Evolutionary conservation across 352 stramenopile genomes (phyloP).

Genomic region (Peronosclerospora sorghi): DNA sequence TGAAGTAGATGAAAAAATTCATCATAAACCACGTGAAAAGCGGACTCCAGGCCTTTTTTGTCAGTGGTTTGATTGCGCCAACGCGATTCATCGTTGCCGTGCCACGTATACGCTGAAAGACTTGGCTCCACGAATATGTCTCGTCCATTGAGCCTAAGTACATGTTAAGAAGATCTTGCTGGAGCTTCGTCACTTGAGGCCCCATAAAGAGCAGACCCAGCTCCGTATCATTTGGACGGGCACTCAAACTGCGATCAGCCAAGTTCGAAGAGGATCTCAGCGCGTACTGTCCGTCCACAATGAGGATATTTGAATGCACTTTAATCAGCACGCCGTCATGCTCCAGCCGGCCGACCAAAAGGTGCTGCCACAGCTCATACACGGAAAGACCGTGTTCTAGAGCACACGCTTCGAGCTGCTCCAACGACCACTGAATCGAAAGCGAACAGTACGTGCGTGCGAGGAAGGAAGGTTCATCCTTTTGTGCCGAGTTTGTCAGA

Average conservation of each 20-base stretch:
- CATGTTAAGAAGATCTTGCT: conserved; percentile 62
- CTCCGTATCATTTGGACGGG: conserved; percentile 58
- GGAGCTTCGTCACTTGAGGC: conserved; percentile 26
- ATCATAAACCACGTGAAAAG: conserved; percentile 73
- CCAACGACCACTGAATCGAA: conserved; percentile 68
- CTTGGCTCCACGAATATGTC: conserved; percentile 21
- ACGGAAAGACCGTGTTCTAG: conserved; percentile 29
- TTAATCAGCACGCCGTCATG: conserved; percentile 44
- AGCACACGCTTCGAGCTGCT: conserved; percentile 49
- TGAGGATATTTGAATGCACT: conserved; percentile 75
- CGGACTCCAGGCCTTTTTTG: conserved; percentile 49
- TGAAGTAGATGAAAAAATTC: conserved; percentile 69
- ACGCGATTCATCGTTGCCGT: conserved; percentile 3
- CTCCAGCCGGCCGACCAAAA: conserved; percentile 42
- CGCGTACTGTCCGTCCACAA: conserved; percentile 57
- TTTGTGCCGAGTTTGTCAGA: conserved; percentile 63
- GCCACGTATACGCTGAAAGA: conserved; percentile 6
- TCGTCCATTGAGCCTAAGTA: conserved; percentile 32
- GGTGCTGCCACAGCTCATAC: conserved; percentile 27
- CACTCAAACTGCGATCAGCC: conserved; percentile 61
- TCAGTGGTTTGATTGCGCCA: conserved; percentile 41
- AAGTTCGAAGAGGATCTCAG: conserved; percentile 67
- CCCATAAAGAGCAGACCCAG: conserved; percentile 50
- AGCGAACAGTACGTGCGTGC: conserved; percentile 70
- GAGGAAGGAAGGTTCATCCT: conserved; percentile 65